Base-by-base conservation (phyloP, 768 basidiomycete species). In the Suillus fuscotomentosus region DNA sequence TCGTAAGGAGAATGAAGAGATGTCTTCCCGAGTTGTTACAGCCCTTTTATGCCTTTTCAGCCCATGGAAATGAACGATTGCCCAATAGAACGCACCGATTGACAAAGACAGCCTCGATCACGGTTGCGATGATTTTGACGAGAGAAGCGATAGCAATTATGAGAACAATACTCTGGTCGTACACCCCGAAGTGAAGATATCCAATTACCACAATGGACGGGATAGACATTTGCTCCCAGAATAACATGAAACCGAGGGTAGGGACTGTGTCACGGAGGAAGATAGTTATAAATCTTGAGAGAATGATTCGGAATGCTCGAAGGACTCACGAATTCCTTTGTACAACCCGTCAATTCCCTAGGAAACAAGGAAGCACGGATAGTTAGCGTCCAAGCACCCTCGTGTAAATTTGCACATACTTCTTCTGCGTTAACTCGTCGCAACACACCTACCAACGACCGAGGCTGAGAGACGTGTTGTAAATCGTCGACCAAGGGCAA, bases 51-150 rank as follows among this genome's bases (percentile, higher is more conserved):
- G 27, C 50, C 8, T 27, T 62, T 15, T 62, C 51, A 62, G 11
- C 39, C 31, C 50, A 62, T 10, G 11, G 9, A 55, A 62, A 56
- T 31, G 8, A 54, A n/a, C 60, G 20, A 34, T 6, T 31, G 11
- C 51, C 11, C 6, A 3, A 59, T 17, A 62, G n/a, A 22, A 62
- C 20, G 17, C 39, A 62, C 61, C 61, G 50, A 38, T 62, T 62
- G 15, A 24, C 47, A 22, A 62, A 20, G 24, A 62, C 47, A 11
- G 15, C 15, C 24, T 48, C 31, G 15, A 48, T 24, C 14, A 62
- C 47, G 9, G 24, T 51, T 38, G 38, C 24, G 14, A 56, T 22
- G 5, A 62, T 42, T 57, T 50, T 36, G 13, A 59, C 6, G 27
- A 17, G 22, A 48, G 42, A 50, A 31, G 43, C 42, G 14, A 48